Percentiles rank a stretch among this genome's conserved stretches.
Conservation (phyloP, 2,329 filamentous ascomycete genomes). For the Botrytis aclada region DNA sequence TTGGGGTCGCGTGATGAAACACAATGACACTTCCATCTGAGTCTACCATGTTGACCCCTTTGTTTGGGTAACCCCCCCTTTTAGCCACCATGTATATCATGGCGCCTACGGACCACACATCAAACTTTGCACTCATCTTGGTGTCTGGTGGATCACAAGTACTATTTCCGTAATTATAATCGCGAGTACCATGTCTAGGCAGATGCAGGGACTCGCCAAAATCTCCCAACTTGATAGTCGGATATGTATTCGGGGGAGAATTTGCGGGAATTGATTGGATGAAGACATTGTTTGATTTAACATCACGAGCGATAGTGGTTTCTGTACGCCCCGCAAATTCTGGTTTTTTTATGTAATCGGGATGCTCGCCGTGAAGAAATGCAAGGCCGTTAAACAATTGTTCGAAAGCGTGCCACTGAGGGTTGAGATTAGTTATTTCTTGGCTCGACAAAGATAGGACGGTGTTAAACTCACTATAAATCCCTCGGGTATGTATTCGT, state of each 20-base stretch:
- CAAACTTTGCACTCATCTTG: slow-evolving; percentile 10
- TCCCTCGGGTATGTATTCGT: not conserved
- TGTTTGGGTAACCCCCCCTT: not conserved
- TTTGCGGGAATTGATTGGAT: not conserved
- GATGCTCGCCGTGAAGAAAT: slow-evolving; percentile 16
- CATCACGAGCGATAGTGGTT: not conserved
- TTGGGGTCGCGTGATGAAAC: not conserved
- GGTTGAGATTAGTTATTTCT: not conserved
- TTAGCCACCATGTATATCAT: slow-evolving; percentile 8
- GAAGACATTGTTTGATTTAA: slow-evolving; percentile 12
- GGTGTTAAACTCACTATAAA: not conserved
- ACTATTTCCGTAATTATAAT: not conserved
- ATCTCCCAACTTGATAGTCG: slow-evolving; percentile 13
- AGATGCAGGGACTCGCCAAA: slow-evolving; percentile 16
- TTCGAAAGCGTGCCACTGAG: slow-evolving; percentile 12
- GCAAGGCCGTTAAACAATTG: slow-evolving; percentile 12
- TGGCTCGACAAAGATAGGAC: not conserved
- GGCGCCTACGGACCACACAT: slow-evolving; percentile 12
- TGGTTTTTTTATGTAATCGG: not conserved
- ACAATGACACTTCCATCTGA: not conserved
- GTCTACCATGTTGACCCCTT: not conserved
- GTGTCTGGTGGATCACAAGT: slow-evolving; percentile 7
- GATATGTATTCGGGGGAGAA: slow-evolving; percentile 1
- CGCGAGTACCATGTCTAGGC: not conserved
- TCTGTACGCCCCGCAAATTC: not conserved